Conservation (phyloP, 2,329 filamentous ascomycete genomes). For the Colletotrichum liaoningense region DNA sequence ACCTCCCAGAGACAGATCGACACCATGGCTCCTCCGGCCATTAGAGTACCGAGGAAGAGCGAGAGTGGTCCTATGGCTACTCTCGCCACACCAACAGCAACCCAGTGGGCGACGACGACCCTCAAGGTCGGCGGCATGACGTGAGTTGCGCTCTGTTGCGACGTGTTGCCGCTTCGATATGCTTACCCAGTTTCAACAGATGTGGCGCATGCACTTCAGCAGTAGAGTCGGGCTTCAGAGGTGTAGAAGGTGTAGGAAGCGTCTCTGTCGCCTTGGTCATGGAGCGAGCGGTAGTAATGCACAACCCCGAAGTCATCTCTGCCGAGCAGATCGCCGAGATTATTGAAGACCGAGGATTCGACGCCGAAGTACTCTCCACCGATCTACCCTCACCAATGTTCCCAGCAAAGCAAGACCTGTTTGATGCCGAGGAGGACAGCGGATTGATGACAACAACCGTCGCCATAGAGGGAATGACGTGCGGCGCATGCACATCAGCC, state of each 20-base stretch:
- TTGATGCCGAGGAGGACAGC: slow-evolving; percentile 51
- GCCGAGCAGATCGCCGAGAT: slow-evolving; percentile 83
- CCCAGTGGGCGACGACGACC: slow-evolving; percentile 89
- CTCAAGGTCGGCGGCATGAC: slow-evolving; percentile 91
- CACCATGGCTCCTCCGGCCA: slow-evolving; percentile 63
- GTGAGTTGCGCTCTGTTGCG: slow-evolving; percentile 55
- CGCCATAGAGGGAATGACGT: slow-evolving; percentile 89
- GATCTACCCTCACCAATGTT: slow-evolving; percentile 72
- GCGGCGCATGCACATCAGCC: slow-evolving; percentile 88
- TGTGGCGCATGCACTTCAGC: slow-evolving; percentile 96
- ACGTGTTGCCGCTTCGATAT: background rate
- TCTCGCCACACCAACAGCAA: slow-evolving; percentile 51
- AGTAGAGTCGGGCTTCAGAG: slow-evolving; percentile 92
- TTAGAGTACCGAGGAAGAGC: slow-evolving; percentile 58
- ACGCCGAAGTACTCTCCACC: slow-evolving; percentile 87
- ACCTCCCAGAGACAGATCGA: background rate
- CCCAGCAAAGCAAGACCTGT: slow-evolving; percentile 46
- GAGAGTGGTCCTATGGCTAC: slow-evolving; percentile 42
- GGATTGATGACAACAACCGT: slow-evolving; percentile 76
- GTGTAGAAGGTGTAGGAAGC: slow-evolving; percentile 81
- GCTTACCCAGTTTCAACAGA: slow-evolving; percentile 60
- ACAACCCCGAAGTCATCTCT: slow-evolving; percentile 80
- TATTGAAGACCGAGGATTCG: slow-evolving; percentile 93
- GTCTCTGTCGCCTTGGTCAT: slow-evolving; percentile 95
- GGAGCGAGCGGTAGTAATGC: slow-evolving; percentile 93